phyloP scores from a whole-genome alignment of 805 yeast genomes.

The Candida michaelii region DNA sequence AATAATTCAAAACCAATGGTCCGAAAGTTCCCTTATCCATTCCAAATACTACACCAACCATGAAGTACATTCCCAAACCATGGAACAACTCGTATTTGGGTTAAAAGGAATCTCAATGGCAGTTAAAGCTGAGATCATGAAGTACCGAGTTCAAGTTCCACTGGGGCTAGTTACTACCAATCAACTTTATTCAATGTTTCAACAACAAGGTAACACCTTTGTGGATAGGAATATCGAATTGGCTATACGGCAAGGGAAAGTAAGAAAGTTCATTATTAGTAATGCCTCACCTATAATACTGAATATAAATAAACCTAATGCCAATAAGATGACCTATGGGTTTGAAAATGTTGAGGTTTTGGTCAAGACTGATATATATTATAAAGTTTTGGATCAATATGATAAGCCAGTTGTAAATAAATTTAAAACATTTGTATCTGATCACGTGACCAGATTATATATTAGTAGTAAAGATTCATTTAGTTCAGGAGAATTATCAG shows the following conservation, averaged over 20 bases:
- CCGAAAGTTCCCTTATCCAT: constrained; percentile 32
- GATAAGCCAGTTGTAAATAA: constrained; percentile 20
- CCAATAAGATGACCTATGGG: constrained; percentile 42
- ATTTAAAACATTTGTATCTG: constrained; percentile 21
- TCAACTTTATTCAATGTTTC: constrained; percentile 51
- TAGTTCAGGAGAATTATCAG: constrained; percentile 25
- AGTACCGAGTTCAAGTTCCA: constrained; percentile 38
- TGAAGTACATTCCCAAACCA: constrained; percentile 10
- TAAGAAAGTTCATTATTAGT: constrained; percentile 42
- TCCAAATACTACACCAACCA: constrained; percentile 20
- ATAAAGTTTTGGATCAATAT: constrained; percentile 18
- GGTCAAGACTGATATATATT: constrained; percentile 25
- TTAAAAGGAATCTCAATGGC: constrained; percentile 32
- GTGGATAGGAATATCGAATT: constrained; percentile 48
- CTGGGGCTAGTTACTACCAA: constrained; percentile 40
- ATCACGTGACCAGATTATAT: constrained; percentile 29
- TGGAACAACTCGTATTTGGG: constrained; percentile 34
- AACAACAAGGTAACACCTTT: constrained; percentile 45
- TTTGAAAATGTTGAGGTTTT: constrained; percentile 43
- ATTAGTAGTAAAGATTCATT: constrained; percentile 23
- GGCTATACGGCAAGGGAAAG: constrained; percentile 32
- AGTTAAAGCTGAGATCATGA: constrained; percentile 37
- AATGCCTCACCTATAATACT: constrained; percentile 47
- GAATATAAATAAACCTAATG: constrained; percentile 31
- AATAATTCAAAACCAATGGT: constrained; percentile 37